Evolutionary conservation across 306 rosid species (phyloP), one percentile per base, ranked within the genome.

Genomic region (Acacia acuminata): DNA sequence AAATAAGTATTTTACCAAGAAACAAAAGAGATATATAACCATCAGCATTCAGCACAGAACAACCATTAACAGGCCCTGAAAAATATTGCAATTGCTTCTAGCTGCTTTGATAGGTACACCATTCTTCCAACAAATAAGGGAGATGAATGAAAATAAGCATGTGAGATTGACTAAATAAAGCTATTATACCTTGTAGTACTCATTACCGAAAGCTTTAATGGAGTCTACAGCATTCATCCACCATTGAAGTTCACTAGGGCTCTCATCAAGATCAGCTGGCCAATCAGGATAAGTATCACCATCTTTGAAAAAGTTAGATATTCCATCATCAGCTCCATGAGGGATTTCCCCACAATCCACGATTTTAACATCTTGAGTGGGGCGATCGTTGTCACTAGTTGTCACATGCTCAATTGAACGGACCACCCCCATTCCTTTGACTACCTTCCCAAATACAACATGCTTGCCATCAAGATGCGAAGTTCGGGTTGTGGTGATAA

Each of bases 251-350:
- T 91, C 98, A 63, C 44, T 65, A 42, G 97, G 79, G 76, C 81
- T 90, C 78, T 80, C 89, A 55, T 90, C 92, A n/a, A 94, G 91
- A 82, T 94, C 98, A 78, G 87, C 91, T 20, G 98, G 98, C 98
- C 98, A 94, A 84, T 94, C 98, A n/a, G 97, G 96, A 84, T 85
- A 91, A 44, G 88, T 82, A 78, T 94, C 98, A 22, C 98, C 98
- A 38, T 94, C 98, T 71, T 92, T 92, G 84, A 92, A 94, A 78
- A 94, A 90, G 79, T 94, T 92, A 30, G 91, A 87, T 71, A 88
- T 88, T 42, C 98, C 98, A 76, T 93, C 98, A 70, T 93, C 94
- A 60, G 67, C 90, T 56, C 94, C 93, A 71, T 85, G 90, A 12
- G 65, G 90, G 84, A 91, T 90, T 87, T 92, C 97, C 69, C 98